A percentile compares a stretch with the other conserved stretches of the same genome.
Evolutionary conservation across 208 protist genomes (phyloP).

Genomic region (Vickermania spadyakhi): DNA sequence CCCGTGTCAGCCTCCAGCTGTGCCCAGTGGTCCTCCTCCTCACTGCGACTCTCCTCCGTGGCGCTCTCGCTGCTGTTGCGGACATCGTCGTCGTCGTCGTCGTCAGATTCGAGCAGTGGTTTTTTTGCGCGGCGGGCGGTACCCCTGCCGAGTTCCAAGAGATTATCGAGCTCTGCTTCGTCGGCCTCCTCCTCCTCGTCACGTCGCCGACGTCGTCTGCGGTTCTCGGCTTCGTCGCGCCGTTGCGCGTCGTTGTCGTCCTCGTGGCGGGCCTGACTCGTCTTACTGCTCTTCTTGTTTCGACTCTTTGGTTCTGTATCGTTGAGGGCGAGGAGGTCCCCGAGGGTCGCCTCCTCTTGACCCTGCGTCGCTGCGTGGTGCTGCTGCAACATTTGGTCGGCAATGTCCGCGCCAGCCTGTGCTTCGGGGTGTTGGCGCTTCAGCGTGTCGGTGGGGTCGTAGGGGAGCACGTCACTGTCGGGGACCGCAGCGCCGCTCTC

Average conservation of each 20-base stretch:
- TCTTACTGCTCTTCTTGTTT: neutral
- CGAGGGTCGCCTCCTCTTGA: neutral
- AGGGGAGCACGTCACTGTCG: conserved; percentile 35
- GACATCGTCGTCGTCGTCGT: conserved; percentile 11
- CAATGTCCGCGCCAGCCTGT: conserved; percentile 37
- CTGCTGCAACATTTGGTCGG: conserved; percentile 25
- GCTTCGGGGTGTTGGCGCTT: conserved; percentile 43
- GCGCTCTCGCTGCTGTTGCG: neutral
- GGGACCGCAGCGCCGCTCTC: conserved; percentile 53
- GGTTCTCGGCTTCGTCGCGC: neutral
- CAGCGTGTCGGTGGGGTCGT: conserved; percentile 30
- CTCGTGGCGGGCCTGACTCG: neutral
- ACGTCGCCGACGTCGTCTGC: neutral
- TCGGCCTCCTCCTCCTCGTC: neutral
- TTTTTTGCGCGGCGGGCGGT: too few species aligned
- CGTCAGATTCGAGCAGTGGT: neutral
- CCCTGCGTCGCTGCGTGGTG: neutral
- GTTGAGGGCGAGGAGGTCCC: conserved; percentile 4
- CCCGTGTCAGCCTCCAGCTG: neutral
- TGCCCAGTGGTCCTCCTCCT: neutral
- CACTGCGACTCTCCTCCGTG: neutral
- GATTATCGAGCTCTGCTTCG: too few species aligned
- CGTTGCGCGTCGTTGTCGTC: neutral
- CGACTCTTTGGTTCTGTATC: neutral
- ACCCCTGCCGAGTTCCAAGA: too few species aligned